These are phyloP conservation scores for Neurospora terricola DNA, from an alignment of 495 filamentous ascomycete species.

Conservation along the genomic window DNA sequence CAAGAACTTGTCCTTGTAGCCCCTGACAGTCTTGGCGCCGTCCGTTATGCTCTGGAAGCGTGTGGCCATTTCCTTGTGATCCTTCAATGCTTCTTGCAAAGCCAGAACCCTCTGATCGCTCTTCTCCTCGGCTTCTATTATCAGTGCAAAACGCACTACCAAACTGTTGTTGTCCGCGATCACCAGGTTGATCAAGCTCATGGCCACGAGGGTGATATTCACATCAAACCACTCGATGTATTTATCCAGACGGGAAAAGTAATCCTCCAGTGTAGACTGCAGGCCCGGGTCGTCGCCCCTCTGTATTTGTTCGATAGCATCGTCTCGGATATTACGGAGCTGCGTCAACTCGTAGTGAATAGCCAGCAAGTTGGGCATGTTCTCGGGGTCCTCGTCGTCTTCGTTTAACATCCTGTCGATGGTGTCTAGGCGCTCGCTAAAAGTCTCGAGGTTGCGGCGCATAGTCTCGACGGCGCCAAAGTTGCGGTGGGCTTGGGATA, in stretches of 20 bases:
- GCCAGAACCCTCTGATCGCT: slow-evolving; percentile 85
- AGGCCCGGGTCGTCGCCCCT: slow-evolving; percentile 61
- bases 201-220: slow-evolving; percentile 75
- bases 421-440: slow-evolving; percentile 62
- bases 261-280: slow-evolving; percentile 72
- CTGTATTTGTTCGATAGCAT: slow-evolving; percentile 89
- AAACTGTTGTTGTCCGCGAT: slow-evolving; percentile 75
- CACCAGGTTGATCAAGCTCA: slow-evolving; percentile 81
- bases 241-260: slow-evolving; percentile 79
- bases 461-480: slow-evolving; percentile 87
- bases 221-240: slow-evolving; percentile 92
- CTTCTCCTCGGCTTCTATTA: slow-evolving; percentile 93
- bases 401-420: slow-evolving; percentile 66
- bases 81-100: slow-evolving; percentile 84
- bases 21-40: slow-evolving; percentile 80
- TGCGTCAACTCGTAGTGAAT: slow-evolving; percentile 87
- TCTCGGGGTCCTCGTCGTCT: slow-evolving; percentile 75
- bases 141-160: slow-evolving; percentile 80
- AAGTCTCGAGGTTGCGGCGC: slow-evolving; percentile 78
- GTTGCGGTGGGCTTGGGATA: slow-evolving; percentile 88
- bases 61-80: slow-evolving; percentile 86
- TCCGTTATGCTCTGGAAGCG: slow-evolving; percentile 91
- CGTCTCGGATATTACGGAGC: slow-evolving; percentile 85
- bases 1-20: slow-evolving; percentile 93
- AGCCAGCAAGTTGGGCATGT: slow-evolving; percentile 82